Evolutionary conservation across 1,284 basidiomycete species (phyloP).

Genomic region (Ustilago bromivora): DNA sequence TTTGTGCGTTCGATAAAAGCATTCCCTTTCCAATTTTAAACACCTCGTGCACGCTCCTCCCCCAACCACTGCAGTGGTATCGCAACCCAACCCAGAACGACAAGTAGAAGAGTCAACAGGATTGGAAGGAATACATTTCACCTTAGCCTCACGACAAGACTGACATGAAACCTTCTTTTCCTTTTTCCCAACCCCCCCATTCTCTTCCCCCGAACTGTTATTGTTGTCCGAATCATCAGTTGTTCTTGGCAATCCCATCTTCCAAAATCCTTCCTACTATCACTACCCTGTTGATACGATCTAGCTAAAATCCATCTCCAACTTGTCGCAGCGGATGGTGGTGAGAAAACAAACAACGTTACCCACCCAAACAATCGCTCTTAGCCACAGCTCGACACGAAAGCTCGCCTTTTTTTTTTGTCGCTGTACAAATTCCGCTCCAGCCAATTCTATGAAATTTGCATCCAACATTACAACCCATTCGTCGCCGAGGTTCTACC

Average conservation of each 20-base stretch:
- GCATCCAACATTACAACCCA: not conserved
- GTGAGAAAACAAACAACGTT: too few species aligned
- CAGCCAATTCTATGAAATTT: not conserved
- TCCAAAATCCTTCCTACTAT: too few species aligned
- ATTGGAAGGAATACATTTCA: slow-evolving; percentile 32
- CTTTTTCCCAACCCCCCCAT: not conserved
- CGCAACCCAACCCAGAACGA: too few species aligned
- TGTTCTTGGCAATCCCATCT: not conserved
- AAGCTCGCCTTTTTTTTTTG: not conserved
- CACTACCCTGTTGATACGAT: too few species aligned
- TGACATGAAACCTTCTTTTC: slow-evolving; percentile 42
- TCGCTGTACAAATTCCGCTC: not conserved
- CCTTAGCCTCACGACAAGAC: slow-evolving; percentile 42
- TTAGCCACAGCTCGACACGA: too few species aligned
- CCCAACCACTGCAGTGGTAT: too few species aligned
- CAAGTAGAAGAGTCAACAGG: too few species aligned
- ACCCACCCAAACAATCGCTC: too few species aligned
- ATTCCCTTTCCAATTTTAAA: slow-evolving; percentile 27
- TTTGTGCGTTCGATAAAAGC: slow-evolving; percentile 37
- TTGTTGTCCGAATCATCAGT: not conserved
- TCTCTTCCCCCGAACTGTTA: not conserved
- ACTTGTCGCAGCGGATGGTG: too few species aligned
- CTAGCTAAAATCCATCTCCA: too few species aligned
- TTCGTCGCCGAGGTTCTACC: slow-evolving; percentile 16
- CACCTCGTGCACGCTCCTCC: slow-evolving; percentile 21